Conservation (phyloP, 179 eudicot species). For the Beta macrorhiza region DNA sequence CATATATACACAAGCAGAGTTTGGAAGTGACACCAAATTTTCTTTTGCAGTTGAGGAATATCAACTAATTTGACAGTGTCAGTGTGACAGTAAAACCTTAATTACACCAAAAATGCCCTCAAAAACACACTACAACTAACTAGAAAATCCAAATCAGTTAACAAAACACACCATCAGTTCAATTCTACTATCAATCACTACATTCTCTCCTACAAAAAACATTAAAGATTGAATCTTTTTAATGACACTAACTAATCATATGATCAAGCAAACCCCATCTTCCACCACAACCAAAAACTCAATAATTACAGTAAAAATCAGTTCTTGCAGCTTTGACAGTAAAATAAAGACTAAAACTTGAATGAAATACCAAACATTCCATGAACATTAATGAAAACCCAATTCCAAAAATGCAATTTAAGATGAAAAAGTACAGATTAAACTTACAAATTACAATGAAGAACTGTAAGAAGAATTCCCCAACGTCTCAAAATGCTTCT, state of each 20-base stretch:
- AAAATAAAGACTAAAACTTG: constrained; percentile 5
- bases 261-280: constrained; percentile 6
- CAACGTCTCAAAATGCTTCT: constrained; percentile 12
- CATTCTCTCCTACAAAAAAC: background rate
- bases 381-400: constrained; percentile 12
- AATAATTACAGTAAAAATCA: constrained; percentile 15
- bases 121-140: background rate
- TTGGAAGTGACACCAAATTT: background rate
- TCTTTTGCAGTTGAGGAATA: background rate
- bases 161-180: constrained; percentile 1
- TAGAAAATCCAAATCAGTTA: background rate
- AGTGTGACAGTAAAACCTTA: background rate
- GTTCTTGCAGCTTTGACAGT: background rate
- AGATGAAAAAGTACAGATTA: background rate
- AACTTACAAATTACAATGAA: constrained; percentile 33
- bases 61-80: background rate
- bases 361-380: background rate
- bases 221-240: background rate
- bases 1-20: background rate
- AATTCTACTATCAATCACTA: background rate
- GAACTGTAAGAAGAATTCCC: constrained; percentile 3
- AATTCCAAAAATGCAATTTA: constrained; percentile 11
- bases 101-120: background rate
- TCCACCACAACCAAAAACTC: background rate
- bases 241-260: background rate